A percentile compares a stretch with the other conserved stretches of the same genome.
phyloP scores from a whole-genome alignment of 2,329 filamentous ascomycete species.

The Pseudocercospora fijiensis region DNA sequence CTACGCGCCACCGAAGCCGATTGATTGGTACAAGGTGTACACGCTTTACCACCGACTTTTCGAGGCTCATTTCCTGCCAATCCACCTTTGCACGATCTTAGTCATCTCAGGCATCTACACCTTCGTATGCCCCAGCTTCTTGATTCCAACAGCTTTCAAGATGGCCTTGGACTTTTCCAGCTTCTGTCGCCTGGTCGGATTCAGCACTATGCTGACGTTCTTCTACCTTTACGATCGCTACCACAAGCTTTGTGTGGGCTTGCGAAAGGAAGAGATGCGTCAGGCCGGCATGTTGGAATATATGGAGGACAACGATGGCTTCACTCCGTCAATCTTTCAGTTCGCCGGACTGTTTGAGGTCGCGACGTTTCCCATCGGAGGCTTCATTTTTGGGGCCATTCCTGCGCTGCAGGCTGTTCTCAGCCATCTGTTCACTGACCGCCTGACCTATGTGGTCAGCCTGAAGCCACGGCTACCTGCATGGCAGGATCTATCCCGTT shows the following conservation, averaged over 20 bases:
- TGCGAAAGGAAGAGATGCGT: constrained; percentile 65
- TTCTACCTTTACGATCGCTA: constrained; percentile 67
- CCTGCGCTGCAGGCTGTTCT: constrained; percentile 67
- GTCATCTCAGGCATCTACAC: constrained; percentile 62
- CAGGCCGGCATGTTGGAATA: constrained; percentile 63
- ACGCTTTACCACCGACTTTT: constrained; percentile 67
- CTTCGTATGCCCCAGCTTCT: constrained; percentile 52
- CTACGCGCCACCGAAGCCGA: constrained; percentile 24
- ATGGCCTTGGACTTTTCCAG: constrained; percentile 63
- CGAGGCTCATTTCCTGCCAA: constrained; percentile 70
- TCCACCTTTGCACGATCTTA: constrained; percentile 65
- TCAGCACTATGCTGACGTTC: constrained; percentile 62
- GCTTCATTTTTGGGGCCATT: constrained; percentile 66
- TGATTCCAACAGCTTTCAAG: constrained; percentile 54
- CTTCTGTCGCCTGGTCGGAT: constrained; percentile 59
- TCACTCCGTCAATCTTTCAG: constrained; percentile 30
- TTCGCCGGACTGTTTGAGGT: constrained; percentile 60
- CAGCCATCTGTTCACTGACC: constrained; percentile 67
- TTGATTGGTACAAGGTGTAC: constrained; percentile 52
- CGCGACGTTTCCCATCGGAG: constrained; percentile 64
- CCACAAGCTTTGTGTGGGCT: constrained; percentile 60
- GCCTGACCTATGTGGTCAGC: constrained; percentile 70
- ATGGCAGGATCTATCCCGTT: constrained; percentile 23
- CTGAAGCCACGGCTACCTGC: constrained; percentile 56
- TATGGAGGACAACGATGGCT: constrained; percentile 47